Conservation (phyloP, 257 asterid species). For the Solanum bukasovii region DNA sequence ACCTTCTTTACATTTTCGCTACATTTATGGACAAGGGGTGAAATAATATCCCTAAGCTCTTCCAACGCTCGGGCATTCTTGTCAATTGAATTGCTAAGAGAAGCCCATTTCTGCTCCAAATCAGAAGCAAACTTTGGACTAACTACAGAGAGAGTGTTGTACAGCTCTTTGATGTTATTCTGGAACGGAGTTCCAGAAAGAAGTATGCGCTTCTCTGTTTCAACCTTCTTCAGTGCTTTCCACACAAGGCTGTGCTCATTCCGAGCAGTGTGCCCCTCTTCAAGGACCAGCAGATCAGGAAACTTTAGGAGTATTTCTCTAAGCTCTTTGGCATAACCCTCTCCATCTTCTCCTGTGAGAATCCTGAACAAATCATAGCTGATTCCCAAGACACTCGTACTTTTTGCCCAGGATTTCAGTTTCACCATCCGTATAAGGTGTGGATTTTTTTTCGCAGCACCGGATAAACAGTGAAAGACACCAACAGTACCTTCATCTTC, state of each 20-base stretch:
- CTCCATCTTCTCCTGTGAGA: slow-evolving; percentile 23
- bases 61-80: slow-evolving; percentile 15
- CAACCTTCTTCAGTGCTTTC: slow-evolving; percentile 36
- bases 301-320: slow-evolving; percentile 36
- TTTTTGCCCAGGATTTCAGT: neutral
- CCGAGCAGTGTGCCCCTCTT: slow-evolving; percentile 77
- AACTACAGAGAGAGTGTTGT: slow-evolving; percentile 8
- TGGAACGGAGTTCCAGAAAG: slow-evolving; percentile 82
- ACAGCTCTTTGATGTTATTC: slow-evolving; percentile 53
- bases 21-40: slow-evolving; percentile 53
- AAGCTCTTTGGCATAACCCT: neutral
- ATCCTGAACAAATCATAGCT: slow-evolving; percentile 43
- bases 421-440: neutral
- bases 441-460: neutral
- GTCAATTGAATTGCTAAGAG: slow-evolving; percentile 25
- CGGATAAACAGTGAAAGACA: no score
- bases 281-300: slow-evolving; percentile 52
- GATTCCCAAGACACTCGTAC: slow-evolving; percentile 39
- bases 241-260: slow-evolving; percentile 35
- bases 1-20: slow-evolving; percentile 45
- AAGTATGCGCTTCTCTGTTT: slow-evolving; percentile 42
- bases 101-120: slow-evolving; percentile 18
- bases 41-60: slow-evolving; percentile 31
- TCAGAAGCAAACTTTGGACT: slow-evolving; percentile 5
- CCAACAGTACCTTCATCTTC: no score